Base-by-base conservation (phyloP, 371 early-diverging fungal genomes). In the Blakeslea trispora region DNA sequence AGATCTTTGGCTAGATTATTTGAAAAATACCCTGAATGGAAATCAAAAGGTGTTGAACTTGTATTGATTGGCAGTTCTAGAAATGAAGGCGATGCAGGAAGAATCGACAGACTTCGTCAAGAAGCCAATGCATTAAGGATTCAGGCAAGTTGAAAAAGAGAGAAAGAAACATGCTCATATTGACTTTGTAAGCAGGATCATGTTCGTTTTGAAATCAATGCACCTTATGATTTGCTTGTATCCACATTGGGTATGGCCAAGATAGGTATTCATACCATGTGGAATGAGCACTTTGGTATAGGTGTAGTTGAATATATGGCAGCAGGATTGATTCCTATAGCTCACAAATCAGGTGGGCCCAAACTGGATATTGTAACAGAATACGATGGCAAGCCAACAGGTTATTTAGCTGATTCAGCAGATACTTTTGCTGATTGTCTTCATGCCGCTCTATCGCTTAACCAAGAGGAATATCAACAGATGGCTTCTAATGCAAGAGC, bases 281-380 rank as follows among this genome's bases (percentile, higher is more conserved):
- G 82, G 73, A 89, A 97, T 61, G 99, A 98, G 65, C 99, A 98
- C 67, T 98, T 98, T 77, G 99, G 99, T 15, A 98, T 98, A 62
- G 88, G 92, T 21, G 85, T 97, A 40, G 93, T 98, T 1, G 99
- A 98, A 72, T 95, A 94, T 59, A 95, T 96, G 96, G 94, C 95
- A 9, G 91, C 95, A 14, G 98, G 97, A 11, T 59, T 94, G 43
- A 86, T 98, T 28, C 83, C 95, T 3, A 72, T 97, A 3, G 97
- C 93, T 2, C 92, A 98, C 68, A 84, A 93, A 60, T 96, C 96
- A 15, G 98, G 90, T 19, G 98, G 98, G 0, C 98, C 98, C 1
- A 87, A 89, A 66, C 70, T 89, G 74, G 97, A 98, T 67, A 98
- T 98, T 68, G 87, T 98, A 0, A 71, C 69, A 0, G 75, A 77